A percentile compares a stretch with the other conserved stretches of the same genome.
Conservation (phyloP, 1,284 basidiomycete species). For the Cryptococcus sp. region DNA sequence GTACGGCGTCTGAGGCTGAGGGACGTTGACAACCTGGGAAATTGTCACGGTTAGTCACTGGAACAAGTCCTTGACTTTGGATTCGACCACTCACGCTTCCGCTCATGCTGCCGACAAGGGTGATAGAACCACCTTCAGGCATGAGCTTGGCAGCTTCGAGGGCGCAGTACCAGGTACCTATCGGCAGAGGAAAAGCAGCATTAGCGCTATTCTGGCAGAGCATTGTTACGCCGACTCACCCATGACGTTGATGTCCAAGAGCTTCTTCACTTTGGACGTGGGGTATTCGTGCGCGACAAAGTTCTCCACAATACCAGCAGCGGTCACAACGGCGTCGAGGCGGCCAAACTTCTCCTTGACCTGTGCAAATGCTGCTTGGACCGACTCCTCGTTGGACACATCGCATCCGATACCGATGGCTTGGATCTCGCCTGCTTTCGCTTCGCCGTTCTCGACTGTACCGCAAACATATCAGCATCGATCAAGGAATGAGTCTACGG, state of each 20-base stretch:
- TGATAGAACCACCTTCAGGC: slow-evolving; percentile 71
- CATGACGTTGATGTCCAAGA: slow-evolving; percentile 92
- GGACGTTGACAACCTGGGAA: slow-evolving; percentile 76
- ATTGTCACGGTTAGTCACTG: slow-evolving; percentile 17
- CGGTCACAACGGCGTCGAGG: slow-evolving; percentile 82
- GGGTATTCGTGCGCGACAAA: slow-evolving; percentile 90
- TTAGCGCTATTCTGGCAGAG: neutral
- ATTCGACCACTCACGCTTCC: slow-evolving; percentile 64
- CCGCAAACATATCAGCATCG: neutral
- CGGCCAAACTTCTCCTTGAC: slow-evolving; percentile 76
- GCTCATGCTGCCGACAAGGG: slow-evolving; percentile 88
- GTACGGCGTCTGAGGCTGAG: slow-evolving; percentile 90
- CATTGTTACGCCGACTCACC: slow-evolving; percentile 56
- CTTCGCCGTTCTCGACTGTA: slow-evolving; percentile 63
- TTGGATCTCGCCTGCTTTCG: slow-evolving; percentile 64
- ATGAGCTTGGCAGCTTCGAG: slow-evolving; percentile 77
- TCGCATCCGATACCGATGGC: slow-evolving; percentile 82
- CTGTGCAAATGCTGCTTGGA: slow-evolving; percentile 69
- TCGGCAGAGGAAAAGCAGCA: neutral
- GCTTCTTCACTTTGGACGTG: slow-evolving; percentile 72
- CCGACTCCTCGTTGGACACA: slow-evolving; percentile 77
- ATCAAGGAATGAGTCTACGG: too few species aligned
- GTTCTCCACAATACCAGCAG: slow-evolving; percentile 91
- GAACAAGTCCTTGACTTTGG: slow-evolving; percentile 10
- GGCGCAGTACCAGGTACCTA: slow-evolving; percentile 79